Conservation (phyloP, 768 basidiomycete genomes). For the Hygrophoropsis aurantiaca region DNA sequence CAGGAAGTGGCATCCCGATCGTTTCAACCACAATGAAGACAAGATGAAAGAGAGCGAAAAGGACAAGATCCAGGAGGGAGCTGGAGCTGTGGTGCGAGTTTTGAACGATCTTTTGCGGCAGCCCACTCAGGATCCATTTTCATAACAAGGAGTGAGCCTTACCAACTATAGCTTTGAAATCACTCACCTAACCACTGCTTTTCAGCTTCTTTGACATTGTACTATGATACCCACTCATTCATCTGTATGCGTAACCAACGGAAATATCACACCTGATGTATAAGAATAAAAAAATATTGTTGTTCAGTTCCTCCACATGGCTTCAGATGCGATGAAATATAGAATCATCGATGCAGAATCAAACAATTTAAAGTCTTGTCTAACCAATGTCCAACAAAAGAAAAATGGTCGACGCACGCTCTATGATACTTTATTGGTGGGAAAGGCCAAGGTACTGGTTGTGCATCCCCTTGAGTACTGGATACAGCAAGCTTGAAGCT, state of each 20-base stretch:
- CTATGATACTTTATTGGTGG: background rate
- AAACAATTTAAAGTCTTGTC: background rate
- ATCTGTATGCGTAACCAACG: conserved; percentile 28
- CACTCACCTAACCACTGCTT: conserved; percentile 10
- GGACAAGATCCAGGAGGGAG: conserved; percentile 70
- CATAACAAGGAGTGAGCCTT: conserved; percentile 30
- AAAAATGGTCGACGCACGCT: background rate
- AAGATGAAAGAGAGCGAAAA: conserved; percentile 64
- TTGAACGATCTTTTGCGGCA: conserved; percentile 69
- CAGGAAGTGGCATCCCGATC: conserved; percentile 80
- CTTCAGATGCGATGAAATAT: no score
- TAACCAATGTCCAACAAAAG: background rate
- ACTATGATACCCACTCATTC: conserved; percentile 30
- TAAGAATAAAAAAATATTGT: conserved; percentile 10
- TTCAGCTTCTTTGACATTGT: conserved; percentile 19
- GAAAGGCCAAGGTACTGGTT: background rate
- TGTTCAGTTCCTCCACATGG: no score
- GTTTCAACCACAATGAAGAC: conserved; percentile 71
- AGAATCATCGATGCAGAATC: no score
- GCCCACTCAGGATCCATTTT: conserved; percentile 40
- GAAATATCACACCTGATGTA: conserved; percentile 2
- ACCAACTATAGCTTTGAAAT: background rate
- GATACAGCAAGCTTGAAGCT: background rate
- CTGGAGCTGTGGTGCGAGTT: conserved; percentile 66
- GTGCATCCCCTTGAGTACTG: no score